Conservation (phyloP, 108 stramenopile species). For the Schizochytrium sp. region DNA sequence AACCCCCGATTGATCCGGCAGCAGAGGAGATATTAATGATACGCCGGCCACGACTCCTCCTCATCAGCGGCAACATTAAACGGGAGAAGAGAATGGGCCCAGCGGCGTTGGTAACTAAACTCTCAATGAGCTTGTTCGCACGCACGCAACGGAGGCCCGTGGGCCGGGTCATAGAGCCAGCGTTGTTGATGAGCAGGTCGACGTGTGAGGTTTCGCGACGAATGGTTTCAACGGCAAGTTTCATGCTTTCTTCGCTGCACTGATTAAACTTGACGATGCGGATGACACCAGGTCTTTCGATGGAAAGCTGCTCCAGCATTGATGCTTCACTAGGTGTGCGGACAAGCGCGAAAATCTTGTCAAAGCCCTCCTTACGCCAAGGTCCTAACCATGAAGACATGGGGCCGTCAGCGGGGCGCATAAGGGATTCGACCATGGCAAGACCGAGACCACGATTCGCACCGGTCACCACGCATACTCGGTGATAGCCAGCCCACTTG, state of each 20-base stretch:
- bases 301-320: conserved; percentile 5
- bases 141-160: conserved; percentile 3
- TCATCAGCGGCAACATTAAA: neutral
- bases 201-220: conserved; percentile 5
- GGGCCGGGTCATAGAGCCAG: neutral
- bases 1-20: conserved; percentile 16
- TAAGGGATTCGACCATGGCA: neutral
- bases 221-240: conserved; percentile 4
- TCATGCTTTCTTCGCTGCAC: neutral
- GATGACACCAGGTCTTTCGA: neutral
- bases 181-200: conserved; percentile 41
- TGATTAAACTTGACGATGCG: conserved; percentile 34
- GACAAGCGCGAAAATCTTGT: conserved; percentile 27
- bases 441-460: conserved; percentile 17
- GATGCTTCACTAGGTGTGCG: neutral
- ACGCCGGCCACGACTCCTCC: neutral
- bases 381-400: neutral
- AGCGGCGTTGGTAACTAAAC: neutral
- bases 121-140: neutral
- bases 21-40: conserved; percentile 29
- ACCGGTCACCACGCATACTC: conserved; percentile 18
- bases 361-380: conserved; percentile 13
- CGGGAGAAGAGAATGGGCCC: neutral
- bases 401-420: neutral
- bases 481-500: neutral